phyloP scores from a whole-genome alignment of 2,329 filamentous ascomycete genomes.

The Paraphoma sp. region DNA sequence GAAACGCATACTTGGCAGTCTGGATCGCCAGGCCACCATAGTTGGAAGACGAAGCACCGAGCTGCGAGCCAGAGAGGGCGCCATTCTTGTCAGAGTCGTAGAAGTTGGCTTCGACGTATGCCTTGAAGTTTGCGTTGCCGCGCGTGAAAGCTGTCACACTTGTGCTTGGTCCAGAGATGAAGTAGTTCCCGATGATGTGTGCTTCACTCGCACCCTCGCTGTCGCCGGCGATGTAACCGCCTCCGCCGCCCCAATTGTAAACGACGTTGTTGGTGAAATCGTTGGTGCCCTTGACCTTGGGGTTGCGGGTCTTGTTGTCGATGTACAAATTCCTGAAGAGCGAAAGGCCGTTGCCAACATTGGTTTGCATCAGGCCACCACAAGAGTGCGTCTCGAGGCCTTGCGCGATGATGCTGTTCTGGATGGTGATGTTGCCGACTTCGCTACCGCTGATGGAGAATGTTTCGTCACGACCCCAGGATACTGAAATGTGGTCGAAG shows the following conservation, averaged over 20 bases:
- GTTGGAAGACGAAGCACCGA: slow-evolving; percentile 52
- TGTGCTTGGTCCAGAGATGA: slow-evolving; percentile 61
- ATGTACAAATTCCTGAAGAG: slow-evolving; percentile 64
- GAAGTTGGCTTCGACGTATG: slow-evolving; percentile 61
- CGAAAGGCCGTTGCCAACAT: slow-evolving; percentile 54
- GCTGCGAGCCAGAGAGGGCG: slow-evolving; percentile 55
- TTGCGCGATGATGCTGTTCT: slow-evolving; percentile 62
- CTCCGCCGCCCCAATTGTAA: slow-evolving; percentile 64
- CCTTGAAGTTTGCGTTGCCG: slow-evolving; percentile 63
- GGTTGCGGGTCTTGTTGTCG: slow-evolving; percentile 64
- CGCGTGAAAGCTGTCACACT: slow-evolving; percentile 59
- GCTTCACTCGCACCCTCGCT: slow-evolving; percentile 55
- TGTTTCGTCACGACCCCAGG: slow-evolving; percentile 64
- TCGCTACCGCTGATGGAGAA: slow-evolving; percentile 59
- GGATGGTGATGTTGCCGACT: slow-evolving; percentile 57
- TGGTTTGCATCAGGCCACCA: slow-evolving; percentile 59
- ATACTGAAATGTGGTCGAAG: slow-evolving; percentile 62
- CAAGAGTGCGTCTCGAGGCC: slow-evolving; percentile 62
- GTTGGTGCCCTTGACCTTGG: slow-evolving; percentile 64
- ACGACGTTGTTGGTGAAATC: slow-evolving; percentile 61
- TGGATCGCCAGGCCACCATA: slow-evolving; percentile 58
- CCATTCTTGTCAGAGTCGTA: slow-evolving; percentile 60
- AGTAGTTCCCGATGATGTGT: slow-evolving; percentile 65
- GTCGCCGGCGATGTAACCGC: slow-evolving; percentile 63
- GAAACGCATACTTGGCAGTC: slow-evolving; percentile 51